phyloP scores from a whole-genome alignment of 2,329 filamentous ascomycete species.

The Trichophyton verrucosum region DNA sequence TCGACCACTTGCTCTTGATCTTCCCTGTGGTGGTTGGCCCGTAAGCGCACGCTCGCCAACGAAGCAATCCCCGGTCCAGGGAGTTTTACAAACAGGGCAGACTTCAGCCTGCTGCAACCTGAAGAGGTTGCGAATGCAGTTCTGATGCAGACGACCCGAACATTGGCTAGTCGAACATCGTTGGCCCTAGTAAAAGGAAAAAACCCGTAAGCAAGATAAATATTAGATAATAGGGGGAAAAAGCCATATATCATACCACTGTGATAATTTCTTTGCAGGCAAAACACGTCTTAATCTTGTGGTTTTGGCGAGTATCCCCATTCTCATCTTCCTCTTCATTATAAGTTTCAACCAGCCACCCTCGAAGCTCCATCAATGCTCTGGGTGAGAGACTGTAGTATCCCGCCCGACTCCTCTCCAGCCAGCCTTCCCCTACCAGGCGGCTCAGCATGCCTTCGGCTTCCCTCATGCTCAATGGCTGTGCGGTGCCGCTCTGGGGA shows the following conservation, averaged over 20 bases:
- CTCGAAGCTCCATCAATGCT: slow-evolving; percentile 69
- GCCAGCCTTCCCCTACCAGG: slow-evolving; percentile 70
- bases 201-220: background rate
- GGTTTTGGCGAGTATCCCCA: slow-evolving; percentile 37
- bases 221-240: background rate
- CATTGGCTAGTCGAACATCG: slow-evolving; percentile 61
- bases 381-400: slow-evolving; percentile 69
- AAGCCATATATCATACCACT: slow-evolving; percentile 32
- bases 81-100: slow-evolving; percentile 49
- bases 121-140: slow-evolving; percentile 64
- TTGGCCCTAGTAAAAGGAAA: slow-evolving; percentile 43
- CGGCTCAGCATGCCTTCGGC: slow-evolving; percentile 59
- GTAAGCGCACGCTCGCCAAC: slow-evolving; percentile 42
- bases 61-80: slow-evolving; percentile 40
- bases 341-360: slow-evolving; percentile 79
- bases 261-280: slow-evolving; percentile 87
- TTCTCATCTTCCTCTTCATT: slow-evolving; percentile 56
- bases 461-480: slow-evolving; percentile 60
- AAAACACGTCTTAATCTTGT: slow-evolving; percentile 73
- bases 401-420: slow-evolving; percentile 57
- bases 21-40: background rate
- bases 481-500: slow-evolving; percentile 24
- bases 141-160: slow-evolving; percentile 58
- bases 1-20: background rate
- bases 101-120: slow-evolving; percentile 47